Conservation (phyloP, 1,139 yeast species). For the Diutina pseudorugosa region DNA sequence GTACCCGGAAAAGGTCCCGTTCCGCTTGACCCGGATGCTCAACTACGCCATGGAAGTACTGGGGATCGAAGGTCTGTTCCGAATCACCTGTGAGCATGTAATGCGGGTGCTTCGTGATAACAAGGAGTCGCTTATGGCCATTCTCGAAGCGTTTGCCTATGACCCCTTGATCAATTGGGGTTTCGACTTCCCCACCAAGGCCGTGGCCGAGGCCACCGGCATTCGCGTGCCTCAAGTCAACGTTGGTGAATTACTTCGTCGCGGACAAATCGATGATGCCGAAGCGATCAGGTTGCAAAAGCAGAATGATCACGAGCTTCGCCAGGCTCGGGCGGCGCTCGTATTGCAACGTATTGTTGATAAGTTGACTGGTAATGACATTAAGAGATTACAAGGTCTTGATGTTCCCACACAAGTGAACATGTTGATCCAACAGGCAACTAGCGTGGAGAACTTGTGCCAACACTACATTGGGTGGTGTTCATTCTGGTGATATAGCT, state of each 20-base stretch:
- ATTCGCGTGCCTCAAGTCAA: constrained; percentile 53
- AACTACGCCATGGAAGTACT: constrained; percentile 98
- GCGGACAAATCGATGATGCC: constrained; percentile 64
- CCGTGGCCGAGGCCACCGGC: constrained; percentile 64
- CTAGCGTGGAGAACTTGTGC: constrained; percentile 89
- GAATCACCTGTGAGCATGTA: constrained; percentile 94
- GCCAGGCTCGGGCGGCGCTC: constrained; percentile 85
- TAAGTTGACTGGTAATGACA: constrained; percentile 89
- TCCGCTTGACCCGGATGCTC: constrained; percentile 91
- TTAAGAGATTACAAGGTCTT: constrained; percentile 56
- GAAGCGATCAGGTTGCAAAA: constrained; percentile 62
- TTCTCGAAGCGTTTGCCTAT: constrained; percentile 94
- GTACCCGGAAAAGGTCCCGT: constrained; percentile 97
- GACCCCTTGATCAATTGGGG: constrained; percentile 99
- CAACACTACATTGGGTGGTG: constrained; percentile 99
- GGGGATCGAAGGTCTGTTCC: constrained; percentile 94
- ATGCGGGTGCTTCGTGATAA: constrained; percentile 90
- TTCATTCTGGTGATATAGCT: constrained; percentile 88
- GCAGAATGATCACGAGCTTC: constrained; percentile 67
- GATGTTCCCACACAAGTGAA: constrained; percentile 89
- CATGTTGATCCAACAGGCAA: constrained; percentile 87
- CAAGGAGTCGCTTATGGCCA: constrained; percentile 95
- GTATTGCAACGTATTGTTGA: constrained; percentile 86
- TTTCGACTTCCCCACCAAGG: constrained; percentile 78
- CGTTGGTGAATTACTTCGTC: constrained; percentile 54